These are phyloP conservation scores for Pythium brassicae DNA, from an alignment of 352 stramenopile genomes.

Conservation along the genomic window DNA sequence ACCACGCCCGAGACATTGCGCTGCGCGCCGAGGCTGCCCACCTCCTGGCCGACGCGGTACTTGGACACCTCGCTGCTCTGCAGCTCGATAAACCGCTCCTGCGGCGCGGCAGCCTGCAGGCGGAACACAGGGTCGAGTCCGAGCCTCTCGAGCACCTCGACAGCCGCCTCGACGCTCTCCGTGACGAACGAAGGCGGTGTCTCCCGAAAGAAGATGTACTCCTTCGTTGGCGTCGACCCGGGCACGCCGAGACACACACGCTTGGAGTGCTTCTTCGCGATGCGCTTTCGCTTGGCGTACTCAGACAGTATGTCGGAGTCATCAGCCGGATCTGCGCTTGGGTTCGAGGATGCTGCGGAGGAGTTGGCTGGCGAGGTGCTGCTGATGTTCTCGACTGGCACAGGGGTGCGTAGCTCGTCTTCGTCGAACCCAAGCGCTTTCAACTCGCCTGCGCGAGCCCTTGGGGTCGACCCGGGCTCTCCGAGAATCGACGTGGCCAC, in stretches of 20 bases:
- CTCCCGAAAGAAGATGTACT: constrained; percentile 84
- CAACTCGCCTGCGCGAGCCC: constrained; percentile 43
- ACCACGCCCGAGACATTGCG: constrained; percentile 55
- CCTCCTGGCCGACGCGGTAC: constrained; percentile 55
- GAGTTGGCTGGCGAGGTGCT: background rate
- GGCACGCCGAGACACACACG: constrained; percentile 53
- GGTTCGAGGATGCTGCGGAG: background rate
- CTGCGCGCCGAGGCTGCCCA: constrained; percentile 45
- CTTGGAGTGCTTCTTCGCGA: constrained; percentile 36
- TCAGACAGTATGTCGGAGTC: constrained; percentile 32
- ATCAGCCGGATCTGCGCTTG: constrained; percentile 4
- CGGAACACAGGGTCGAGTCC: constrained; percentile 39
- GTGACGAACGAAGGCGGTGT: constrained; percentile 78
- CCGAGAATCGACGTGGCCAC: constrained; percentile 30
- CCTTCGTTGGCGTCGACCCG: constrained; percentile 62
- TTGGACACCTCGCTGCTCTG: constrained; percentile 78
- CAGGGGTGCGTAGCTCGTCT: constrained; percentile 22
- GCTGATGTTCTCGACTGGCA: constrained; percentile 9
- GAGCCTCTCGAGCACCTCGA: constrained; percentile 47
- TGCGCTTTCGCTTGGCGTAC: constrained; percentile 52
- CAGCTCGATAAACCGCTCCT: constrained; percentile 70
- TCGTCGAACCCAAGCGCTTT: constrained; percentile 48
- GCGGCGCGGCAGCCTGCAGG: constrained; percentile 17
- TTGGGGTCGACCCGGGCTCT: constrained; percentile 57
- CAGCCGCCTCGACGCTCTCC: constrained; percentile 60